Base-by-base conservation (phyloP, 1,139 yeast species). In the Debaryomycetaceae sp. region DNA sequence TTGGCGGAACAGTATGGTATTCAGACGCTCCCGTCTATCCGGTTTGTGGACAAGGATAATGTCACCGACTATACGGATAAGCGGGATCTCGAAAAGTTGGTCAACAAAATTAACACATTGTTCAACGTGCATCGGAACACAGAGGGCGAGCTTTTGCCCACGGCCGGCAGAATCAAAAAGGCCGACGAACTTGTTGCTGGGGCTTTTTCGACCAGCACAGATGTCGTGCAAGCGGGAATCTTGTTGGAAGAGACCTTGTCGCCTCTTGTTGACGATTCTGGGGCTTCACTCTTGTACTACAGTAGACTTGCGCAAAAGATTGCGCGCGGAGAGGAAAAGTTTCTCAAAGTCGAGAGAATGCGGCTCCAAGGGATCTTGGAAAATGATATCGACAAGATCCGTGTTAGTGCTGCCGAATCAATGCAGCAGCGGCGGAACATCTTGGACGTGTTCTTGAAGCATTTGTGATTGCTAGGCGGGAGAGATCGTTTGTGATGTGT, bases 141-240 rank as follows among this genome's bases (percentile, higher is more conserved):
- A 2, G 41, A 44, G 25, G 94, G 94, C 4, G 45, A 54, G 2
- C 56, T 81, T 27, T 47, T 50, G 28, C 47, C 45, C 1, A 39
- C 41, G 7, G 86, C 83, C 7, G 94, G 94, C 14, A 55, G 70
- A 29, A 51, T 75, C 21, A 41, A 45, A 2, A 58, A 53, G 4
- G 35, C 74, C 21, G 73, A 73, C 32, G 39, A 41, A 2, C 34
- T 58, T 25, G 44, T 68, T 22, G 39, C 43, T 20, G 35, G 40
- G n/a, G 24, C 52, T 30, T 30, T 57, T 6, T 11, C 13, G n/a
- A 12, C 13, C 13, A 15, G 14, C 13, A 4, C n/a, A 12, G 27
- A 27, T 15, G 23, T 23, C n/a, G 19, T 15, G 6, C 8, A 10
- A 2, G 30, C 33, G 12, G 37, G 44, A 5, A 15, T 37, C n/a